Base-by-base conservation (phyloP, 164 flowering plant species). In the Akebia trifoliata region DNA sequence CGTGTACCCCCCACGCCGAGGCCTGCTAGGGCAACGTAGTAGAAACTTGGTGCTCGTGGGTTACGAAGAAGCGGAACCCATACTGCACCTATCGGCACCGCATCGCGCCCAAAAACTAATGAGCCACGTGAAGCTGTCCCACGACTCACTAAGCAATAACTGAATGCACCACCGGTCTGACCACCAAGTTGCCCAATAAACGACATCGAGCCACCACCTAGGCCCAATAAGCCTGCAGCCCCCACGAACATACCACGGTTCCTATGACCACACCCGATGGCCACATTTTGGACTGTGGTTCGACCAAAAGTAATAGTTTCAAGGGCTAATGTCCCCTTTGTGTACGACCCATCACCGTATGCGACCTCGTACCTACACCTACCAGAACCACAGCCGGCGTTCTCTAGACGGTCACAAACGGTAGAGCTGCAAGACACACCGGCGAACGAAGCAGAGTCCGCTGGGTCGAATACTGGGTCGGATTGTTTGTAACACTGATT, bases 191-290 rank as follows among this genome's bases (percentile, higher is more conserved):
- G 98, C 22, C 89, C 90, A 57, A 81, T 75, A 3, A 92, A 78
- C 0, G 98, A 92, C 85, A 92, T 61, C 18, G 87, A 63, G 7
- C 98, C 96, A 6, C 91, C 85, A 0, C 98, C 98, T 0, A 92
- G 81, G 5, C 98, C 96, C 51, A 92, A 40, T 24, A 92, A 51
- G 5, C 98, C 98, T 1, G 98, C 95, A 0, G 98, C 96, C 1
- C 96, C 98, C 0, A 83, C 59, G 37, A 92, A 92, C 85, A 92
- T 75, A 32, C 98, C 98, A 24, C 68, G 76, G 72, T 92, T 92
- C 68, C 40, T 63, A 54, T 92, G 95, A 25, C 98, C 98, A 63
- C 98, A 92, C 4, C 98, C 98, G 34, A 92, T 85, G 5, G 93
- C 96, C 12, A 92, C 85, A 54, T 78, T 69, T 6, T 46, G 76